These are phyloP conservation scores for Yamadazyma dushanensis DNA, from an alignment of 1,139 yeast genomes.

Conservation along the genomic window DNA sequence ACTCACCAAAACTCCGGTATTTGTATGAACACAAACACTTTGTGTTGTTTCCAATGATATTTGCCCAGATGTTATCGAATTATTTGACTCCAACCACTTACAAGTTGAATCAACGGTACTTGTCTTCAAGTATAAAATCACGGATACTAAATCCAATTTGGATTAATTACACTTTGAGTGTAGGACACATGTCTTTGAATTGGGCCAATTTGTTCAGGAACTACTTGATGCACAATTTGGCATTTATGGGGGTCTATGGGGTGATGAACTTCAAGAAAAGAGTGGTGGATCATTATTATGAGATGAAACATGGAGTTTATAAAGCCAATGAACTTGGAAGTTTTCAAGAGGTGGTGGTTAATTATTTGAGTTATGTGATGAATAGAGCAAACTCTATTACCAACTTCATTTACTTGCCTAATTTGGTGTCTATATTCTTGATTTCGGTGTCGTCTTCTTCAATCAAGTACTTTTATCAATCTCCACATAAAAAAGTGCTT, in stretches of 20 bases:
- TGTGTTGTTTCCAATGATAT: conserved; percentile 36
- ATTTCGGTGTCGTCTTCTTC: conserved; percentile 38
- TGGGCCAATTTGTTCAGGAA: conserved; percentile 29
- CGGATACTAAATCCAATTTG: conserved; percentile 43
- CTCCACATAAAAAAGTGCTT: conserved; percentile 25
- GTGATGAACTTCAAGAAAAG: conserved; percentile 24
- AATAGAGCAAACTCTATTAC: conserved; percentile 33
- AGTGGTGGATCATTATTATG: conserved; percentile 29
- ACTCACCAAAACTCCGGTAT: conserved; percentile 17
- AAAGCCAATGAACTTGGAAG: conserved; percentile 12
- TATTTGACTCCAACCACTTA: conserved; percentile 43
- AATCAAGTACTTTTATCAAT: conserved; percentile 20
- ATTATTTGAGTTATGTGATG: conserved; percentile 23
- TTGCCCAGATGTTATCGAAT: conserved; percentile 43
- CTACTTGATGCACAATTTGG: conserved; percentile 30
- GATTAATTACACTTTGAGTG: conserved; percentile 39
- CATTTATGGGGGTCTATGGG: conserved; percentile 22
- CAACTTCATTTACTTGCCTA: conserved; percentile 40
- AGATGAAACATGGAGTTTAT: conserved; percentile 23
- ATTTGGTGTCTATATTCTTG: conserved; percentile 35
- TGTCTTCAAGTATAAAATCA: conserved; percentile 33
- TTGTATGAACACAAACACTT: conserved; percentile 36
- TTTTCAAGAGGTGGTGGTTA: conserved; percentile 15
- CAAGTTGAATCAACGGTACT: conserved; percentile 38
- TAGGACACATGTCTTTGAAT: conserved; percentile 25